Evolutionary conservation across 2,329 filamentous ascomycete species (phyloP).

Genomic region (Sphaerulina populicola): DNA sequence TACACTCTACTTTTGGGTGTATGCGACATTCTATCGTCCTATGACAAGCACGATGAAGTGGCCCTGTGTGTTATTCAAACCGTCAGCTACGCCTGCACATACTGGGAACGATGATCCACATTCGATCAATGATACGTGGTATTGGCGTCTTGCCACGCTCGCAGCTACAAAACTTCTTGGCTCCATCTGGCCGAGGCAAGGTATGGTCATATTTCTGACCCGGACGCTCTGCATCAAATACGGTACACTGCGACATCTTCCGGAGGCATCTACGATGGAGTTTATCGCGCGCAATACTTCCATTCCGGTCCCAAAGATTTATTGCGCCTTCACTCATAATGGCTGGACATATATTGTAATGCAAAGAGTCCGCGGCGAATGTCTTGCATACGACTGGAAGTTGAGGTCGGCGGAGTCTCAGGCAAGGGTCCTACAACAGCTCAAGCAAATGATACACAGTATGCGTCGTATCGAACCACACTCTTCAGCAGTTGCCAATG

Average conservation of each 20-base stretch:
- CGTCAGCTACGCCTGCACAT: too few species aligned
- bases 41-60: too few species aligned
- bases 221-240: slow-evolving; percentile 6
- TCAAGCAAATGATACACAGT: slow-evolving; percentile 7
- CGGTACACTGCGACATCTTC: slow-evolving; percentile 3
- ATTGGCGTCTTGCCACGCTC: too few species aligned
- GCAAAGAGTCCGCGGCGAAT: slow-evolving; percentile 3
- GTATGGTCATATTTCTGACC: background rate
- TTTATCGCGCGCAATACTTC: slow-evolving; percentile 11
- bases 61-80: too few species aligned
- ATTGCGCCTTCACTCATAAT: slow-evolving; percentile 9
- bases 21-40: too few species aligned
- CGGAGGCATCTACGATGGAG: slow-evolving; percentile 7
- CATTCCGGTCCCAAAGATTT: slow-evolving; percentile 10
- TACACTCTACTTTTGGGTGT: too few species aligned
- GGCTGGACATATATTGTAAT: slow-evolving; percentile 10
- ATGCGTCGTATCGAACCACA: background rate
- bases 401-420: background rate
- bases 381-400: slow-evolving; percentile 2
- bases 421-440: slow-evolving; percentile 6
- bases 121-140: too few species aligned
- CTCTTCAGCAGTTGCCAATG: slow-evolving; percentile 3
- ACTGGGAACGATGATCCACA: too few species aligned
- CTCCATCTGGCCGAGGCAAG: background rate
- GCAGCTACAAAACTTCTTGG: too few species aligned